A percentile compares a stretch with the other conserved stretches of the same genome.
Conservation (phyloP, 1,139 yeast species). For the Suhomyces terraborum region DNA sequence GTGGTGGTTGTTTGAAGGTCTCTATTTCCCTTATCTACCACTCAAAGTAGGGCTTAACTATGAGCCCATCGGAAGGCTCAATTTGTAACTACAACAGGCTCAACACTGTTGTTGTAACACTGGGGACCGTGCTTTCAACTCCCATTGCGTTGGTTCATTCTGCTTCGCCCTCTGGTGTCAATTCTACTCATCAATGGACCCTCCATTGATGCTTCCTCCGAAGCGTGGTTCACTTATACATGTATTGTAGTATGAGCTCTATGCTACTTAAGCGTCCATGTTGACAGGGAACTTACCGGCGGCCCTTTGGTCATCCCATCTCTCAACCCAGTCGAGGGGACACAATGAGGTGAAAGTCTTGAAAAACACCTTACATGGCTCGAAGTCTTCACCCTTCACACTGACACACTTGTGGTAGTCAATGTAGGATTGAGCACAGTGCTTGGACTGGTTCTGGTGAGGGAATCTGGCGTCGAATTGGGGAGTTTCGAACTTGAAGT, state of each 20-base stretch:
- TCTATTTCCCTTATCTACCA: too few species aligned
- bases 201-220: background rate
- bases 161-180: too few species aligned
- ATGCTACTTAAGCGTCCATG: conserved; percentile 21
- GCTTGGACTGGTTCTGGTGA: conserved; percentile 94
- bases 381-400: conserved; percentile 97
- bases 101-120: too few species aligned
- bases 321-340: conserved; percentile 90
- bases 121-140: too few species aligned
- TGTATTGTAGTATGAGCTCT: conserved; percentile 12
- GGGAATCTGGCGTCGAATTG: conserved; percentile 96
- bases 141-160: too few species aligned
- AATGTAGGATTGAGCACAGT: conserved; percentile 97
- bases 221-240: conserved; percentile 9
- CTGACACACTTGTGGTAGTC: conserved; percentile 97
- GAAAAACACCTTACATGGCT: conserved; percentile 94
- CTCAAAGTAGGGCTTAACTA: too few species aligned
- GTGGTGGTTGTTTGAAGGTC: too few species aligned
- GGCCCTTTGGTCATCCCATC: conserved; percentile 94
- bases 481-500: conserved; percentile 69
- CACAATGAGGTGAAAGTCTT: conserved; percentile 89
- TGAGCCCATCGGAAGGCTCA: too few species aligned
- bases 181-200: too few species aligned
- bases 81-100: too few species aligned
- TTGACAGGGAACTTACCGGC: conserved; percentile 51